Evolutionary conservation across 1,284 basidiomycete genomes (phyloP), one percentile per base, ranked within the genome.

Genomic region (Trichosporon ovoides): DNA sequence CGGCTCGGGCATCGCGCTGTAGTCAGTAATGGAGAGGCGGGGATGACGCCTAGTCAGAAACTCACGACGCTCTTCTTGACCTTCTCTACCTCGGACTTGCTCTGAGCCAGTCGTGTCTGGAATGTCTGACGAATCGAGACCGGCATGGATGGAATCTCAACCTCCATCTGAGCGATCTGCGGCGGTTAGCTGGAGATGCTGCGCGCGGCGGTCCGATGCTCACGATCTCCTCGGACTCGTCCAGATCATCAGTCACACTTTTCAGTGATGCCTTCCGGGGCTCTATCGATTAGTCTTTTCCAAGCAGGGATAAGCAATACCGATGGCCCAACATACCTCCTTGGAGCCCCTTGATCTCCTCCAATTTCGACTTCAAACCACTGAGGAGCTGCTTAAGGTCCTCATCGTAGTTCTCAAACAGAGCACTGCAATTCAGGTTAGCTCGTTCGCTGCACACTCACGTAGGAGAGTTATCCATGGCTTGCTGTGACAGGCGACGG

Each of bases 141-240:
- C 0, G 94, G 93, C 74, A 98, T 94, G 12, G 89, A 88, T 71
- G 94, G 92, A n/a, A 96, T 87, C 79, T 99, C 96, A 62, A 98
- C 89, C 78, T 98, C 94, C 95, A 99, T 98, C 83, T 99, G 96
- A 35, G 91, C 91, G 65, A 96, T 84, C 92, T 95, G 67, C 24
- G 14, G 50, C 14, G 1, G 55, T 62, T 7, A 59, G 57, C 18
- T 6, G 28, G 28, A n/a, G n/a, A n/a, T n/a, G n/a, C n/a, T n/a
- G 28, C 4, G 4, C 28, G 9, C 28, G 9, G 28, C 14, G 16
- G 13, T 14, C 5, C 34, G 18, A 10, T n/a, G 19, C 82, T 61
- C 68, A 88, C 92, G 83, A 98, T 93, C 81, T 99, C 96, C 68
- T 98, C 94, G 0, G 94, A 95, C 78, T 99, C 96, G 71, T 98